Evolutionary conservation across 2,329 filamentous ascomycete species (phyloP), one percentile per base, ranked within the genome.

Genomic region (Magnaporthiopsis incrustans): DNA sequence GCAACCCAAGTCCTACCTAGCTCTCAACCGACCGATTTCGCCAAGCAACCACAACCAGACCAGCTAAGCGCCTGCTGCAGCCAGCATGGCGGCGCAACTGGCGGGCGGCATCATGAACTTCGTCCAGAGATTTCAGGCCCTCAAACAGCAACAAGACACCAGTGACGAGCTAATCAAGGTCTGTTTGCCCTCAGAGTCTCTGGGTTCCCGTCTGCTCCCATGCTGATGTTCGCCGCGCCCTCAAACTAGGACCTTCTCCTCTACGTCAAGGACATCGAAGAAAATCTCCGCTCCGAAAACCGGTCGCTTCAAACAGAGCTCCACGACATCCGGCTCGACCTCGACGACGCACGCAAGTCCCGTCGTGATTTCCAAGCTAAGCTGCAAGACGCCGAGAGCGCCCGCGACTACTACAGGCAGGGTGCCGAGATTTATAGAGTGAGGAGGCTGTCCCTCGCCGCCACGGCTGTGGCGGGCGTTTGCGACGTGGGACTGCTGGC

Each of bases 311-410:
- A 66, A 59, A 72, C 76, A 53, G 73, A 80, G 65, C 70, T 85
- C 14, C 73, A 71, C 58, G 75, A 82, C 67, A 71, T 75, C 44
- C 75, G 78, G 62, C 76, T 85, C 66, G 83, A 86, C 67, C 76
- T 85, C 18, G 75, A 77, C 10, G 77, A 82, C 70, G 77, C 82
- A n/a, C 77, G 73, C 10, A 76, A 77, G 30, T 77, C 78, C 5
- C 76, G 81, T 66, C 75, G 81, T 64, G 80, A 84, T 10, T 71
- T 85, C 56, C 81, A 85, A 70, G 76, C 80, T 65, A 76, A 75
- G 60, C 69, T 84, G 33, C 76, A 76, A 57, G 69, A 76, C n/a
- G 69, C 75, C 53, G 76, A 81, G 60, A 67, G 70, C 59, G 71
- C 72, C 27, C 68, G 78, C 59, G 70, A 73, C 44, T 74, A 72